Conservation (phyloP, 2,329 filamentous ascomycete genomes). For the Sphaerulina musiva region DNA sequence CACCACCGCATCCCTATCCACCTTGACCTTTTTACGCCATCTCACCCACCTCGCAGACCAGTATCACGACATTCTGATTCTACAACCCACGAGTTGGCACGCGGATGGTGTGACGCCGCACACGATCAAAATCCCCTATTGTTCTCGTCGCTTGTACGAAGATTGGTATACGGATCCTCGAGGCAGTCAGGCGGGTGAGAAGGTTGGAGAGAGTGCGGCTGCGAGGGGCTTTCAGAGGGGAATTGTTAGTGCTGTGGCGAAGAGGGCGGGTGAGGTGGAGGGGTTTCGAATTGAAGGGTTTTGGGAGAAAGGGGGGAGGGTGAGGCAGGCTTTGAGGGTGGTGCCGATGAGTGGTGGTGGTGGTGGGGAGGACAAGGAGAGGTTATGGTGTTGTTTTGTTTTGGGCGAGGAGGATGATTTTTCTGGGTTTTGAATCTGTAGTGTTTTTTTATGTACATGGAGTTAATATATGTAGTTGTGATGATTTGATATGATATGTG, state of each 20-base stretch:
- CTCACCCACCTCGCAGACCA: conserved; percentile 23
- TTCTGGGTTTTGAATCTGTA: conserved; percentile 1
- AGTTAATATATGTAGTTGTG: too few relatives aligned
- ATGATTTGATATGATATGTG: neutral
- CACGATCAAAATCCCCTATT: conserved; percentile 21
- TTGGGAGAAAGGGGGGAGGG: conserved; percentile 7
- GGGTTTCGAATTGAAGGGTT: conserved; percentile 9
- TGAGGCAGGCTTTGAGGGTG: conserved; percentile 6
- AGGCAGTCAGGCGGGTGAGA: conserved; percentile 4
- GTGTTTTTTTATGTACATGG: neutral
- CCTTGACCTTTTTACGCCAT: conserved; percentile 23
- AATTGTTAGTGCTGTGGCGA: conserved; percentile 18
- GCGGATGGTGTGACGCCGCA: conserved; percentile 16
- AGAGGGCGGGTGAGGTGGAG: conserved; percentile 4
- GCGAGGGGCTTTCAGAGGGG: conserved; percentile 16
- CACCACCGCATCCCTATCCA: conserved; percentile 21
- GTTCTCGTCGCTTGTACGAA: conserved; percentile 21
- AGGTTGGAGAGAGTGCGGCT: conserved; percentile 4
- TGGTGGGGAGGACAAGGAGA: neutral
- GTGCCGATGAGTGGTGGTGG: conserved; percentile 3
- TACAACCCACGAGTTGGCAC: conserved; percentile 22
- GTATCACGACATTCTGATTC: conserved; percentile 26
- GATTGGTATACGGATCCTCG: conserved; percentile 19
- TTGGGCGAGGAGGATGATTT: neutral
- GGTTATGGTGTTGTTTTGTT: conserved; percentile 8